Evolutionary conservation across 257 asterid species (phyloP), one percentile per base, ranked within the genome.

Genomic region (Solanum medicagineum): DNA sequence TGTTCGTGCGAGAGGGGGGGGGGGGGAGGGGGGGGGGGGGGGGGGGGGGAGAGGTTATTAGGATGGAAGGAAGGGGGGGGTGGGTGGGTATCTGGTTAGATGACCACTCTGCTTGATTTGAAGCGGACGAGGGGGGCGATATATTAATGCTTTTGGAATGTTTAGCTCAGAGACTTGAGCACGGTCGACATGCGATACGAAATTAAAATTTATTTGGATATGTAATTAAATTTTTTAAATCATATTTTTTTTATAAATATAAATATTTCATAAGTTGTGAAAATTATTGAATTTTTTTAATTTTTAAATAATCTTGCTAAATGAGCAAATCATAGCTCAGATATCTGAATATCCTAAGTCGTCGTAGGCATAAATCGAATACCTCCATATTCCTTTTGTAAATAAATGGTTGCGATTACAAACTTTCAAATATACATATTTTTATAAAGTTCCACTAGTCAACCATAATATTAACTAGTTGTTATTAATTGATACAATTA

Each of bases 41-140:
- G n/a, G n/a, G n/a, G n/a, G n/a, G n/a, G n/a, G n/a, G n/a, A n/a
- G n/a, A n/a, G n/a, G n/a, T n/a, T n/a, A n/a, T n/a, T n/a, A n/a
- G n/a, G n/a, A n/a, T n/a, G n/a, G n/a, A n/a, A n/a, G n/a, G n/a
- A n/a, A n/a, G n/a, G n/a, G n/a, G n/a, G n/a, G n/a, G n/a, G n/a
- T n/a, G 87, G 93, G 92, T 92, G 80, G 85, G 70, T 44, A 85
- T 89, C 60, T 84, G 81, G 86, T 83, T 86, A 77, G 84, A 56
- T 82, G 74, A 81, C 70, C 77, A 86, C 84, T 29, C 84, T 82
- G 87, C 84, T 85, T 69, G 84, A 47, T 85, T 89, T 86, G 91
- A 87, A 89, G 98, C 93, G 95, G 95, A 91, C 93, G 88, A 92
- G 92, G 95, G 93, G 95, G 94, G 92, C 90, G 94, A 77, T 88